These are phyloP conservation scores for Megacollybia marginata DNA, from an alignment of 768 basidiomycete genomes.

Conservation along the genomic window DNA sequence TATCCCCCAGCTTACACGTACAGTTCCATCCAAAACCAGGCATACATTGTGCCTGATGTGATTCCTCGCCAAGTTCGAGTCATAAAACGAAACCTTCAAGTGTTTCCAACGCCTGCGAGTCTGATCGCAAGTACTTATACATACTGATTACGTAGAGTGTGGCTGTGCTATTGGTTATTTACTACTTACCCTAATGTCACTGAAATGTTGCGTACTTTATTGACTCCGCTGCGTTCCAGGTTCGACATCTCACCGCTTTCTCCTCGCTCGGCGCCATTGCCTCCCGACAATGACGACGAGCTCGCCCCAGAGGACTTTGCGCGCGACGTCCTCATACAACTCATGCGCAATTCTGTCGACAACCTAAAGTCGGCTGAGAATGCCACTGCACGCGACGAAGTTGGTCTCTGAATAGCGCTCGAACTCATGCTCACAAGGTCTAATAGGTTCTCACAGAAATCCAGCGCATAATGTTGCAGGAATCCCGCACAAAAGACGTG, in stretches of 20 bases:
- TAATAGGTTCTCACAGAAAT: conserved; percentile 59
- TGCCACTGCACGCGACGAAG: conserved; percentile 41
- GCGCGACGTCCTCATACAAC: conserved; percentile 60
- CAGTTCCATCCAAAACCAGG: too few species aligned
- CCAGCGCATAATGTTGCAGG: conserved; percentile 58
- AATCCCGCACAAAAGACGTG: conserved; percentile 58
- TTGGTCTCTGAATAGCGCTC: conserved; percentile 20
- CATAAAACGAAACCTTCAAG: too few species aligned
- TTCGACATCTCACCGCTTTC: conserved; percentile 40
- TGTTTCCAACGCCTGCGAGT: too few species aligned
- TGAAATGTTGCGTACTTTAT: conserved; percentile 48
- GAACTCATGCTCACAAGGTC: background rate
- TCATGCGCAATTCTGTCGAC: conserved; percentile 66
- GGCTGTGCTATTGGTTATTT: too few species aligned
- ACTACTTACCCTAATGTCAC: too few species aligned
- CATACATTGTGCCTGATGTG: too few species aligned
- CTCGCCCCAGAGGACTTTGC: conserved; percentile 64
- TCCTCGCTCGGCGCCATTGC: conserved; percentile 13
- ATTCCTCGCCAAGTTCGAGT: too few species aligned
- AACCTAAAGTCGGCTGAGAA: conserved; percentile 55
- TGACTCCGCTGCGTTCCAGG: conserved; percentile 51
- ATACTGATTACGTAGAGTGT: too few species aligned
- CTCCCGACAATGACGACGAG: conserved; percentile 28
- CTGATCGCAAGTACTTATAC: too few species aligned
- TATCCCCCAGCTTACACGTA: too few species aligned